Percentiles rank a stretch among this genome's conserved stretches.
Conservation (phyloP, 2,329 filamentous ascomycete genomes). For the Ceratocystis ficicola region DNA sequence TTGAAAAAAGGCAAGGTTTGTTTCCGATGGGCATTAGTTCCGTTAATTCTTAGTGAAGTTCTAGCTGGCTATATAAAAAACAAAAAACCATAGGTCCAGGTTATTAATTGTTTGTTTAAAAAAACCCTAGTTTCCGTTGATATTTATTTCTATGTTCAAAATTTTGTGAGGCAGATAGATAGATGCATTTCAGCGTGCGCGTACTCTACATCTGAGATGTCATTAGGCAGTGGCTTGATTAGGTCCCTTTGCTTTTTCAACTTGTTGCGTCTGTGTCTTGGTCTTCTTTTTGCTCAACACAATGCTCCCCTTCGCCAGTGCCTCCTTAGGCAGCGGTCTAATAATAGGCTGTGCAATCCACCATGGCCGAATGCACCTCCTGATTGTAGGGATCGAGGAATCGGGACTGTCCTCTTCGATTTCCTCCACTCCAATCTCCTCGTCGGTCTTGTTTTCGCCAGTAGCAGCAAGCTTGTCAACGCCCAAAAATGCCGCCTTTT, state of each 20-base stretch:
- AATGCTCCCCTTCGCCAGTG: slow-evolving; percentile 67
- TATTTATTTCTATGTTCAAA: slow-evolving; percentile 9
- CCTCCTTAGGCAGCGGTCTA: slow-evolving; percentile 75
- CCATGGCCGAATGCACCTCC: slow-evolving; percentile 66
- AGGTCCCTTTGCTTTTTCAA: slow-evolving; percentile 4
- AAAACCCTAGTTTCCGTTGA: not conserved
- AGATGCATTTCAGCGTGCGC: no score
- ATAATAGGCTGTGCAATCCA: slow-evolving; percentile 87
- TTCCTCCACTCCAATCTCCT: slow-evolving; percentile 29
- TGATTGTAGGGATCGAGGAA: slow-evolving; percentile 39
- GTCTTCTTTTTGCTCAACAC: slow-evolving; percentile 58
- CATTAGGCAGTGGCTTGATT: not conserved
- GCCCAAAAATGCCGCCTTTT: slow-evolving; percentile 19
- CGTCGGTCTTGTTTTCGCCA: slow-evolving; percentile 24
- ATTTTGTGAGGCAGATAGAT: not conserved
- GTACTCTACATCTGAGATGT: not conserved
- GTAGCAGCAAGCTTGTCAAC: slow-evolving; percentile 15
- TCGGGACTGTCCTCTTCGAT: slow-evolving; percentile 47
- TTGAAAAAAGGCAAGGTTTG: no score
- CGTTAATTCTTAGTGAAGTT: no score
- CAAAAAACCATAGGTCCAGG: not conserved
- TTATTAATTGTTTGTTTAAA: not conserved
- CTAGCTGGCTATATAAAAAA: not conserved
- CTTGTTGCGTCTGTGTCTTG: slow-evolving; percentile 31
- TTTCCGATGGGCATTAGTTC: no score